Evolutionary conservation across 305 asterid genomes (phyloP), one percentile per base, ranked within the genome.

Genomic region (Fraxinus xanthoxyloides): DNA sequence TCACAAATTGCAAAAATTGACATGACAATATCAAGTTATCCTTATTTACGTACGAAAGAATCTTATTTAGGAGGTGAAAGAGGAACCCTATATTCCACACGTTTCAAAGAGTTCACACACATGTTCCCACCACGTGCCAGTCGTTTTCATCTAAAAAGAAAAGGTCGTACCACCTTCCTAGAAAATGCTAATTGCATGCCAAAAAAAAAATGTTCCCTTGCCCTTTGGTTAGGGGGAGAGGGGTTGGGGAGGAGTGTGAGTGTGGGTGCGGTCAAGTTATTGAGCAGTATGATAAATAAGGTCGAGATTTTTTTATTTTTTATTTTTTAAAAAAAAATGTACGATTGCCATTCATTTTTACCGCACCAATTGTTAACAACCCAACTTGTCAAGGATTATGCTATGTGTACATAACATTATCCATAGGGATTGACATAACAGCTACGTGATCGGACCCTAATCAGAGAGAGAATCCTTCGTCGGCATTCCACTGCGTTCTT

Each of bases 71-170:
- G n/a, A 4, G 7, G 7, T 48, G 21, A 15, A 19, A 13, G 28
- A 19, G 9, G 21, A 17, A 48, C 28, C 24, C 7, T 24, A 54
- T 17, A 6, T 5, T 56, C 69, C 69, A 59, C 30, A 21, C 28
- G 28, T 59, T 59, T 21, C 69, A 59, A 56, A 23, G 12, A 3
- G 10, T n/a, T 21, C 30, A 59, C 30, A 23, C 30, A 21, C 28
- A 1, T 51, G 38, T 69, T 69, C 38, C 69, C 82, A 78, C 48
- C n/a, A n/a, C n/a, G 24, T 38, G 19, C 17, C 17, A 4, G 38
- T 78, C 79, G 1, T 75, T 73, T 77, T 74, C 80, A 73, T 54
- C 19, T 4, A 67, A 67, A 67, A 67, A 77, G 43, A 23, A 46
- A 3, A 48, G 70, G 46, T 82, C 61, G 36, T 38, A n/a, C 35